Percentiles rank a stretch among this genome's conserved stretches.
Evolutionary conservation across 169 alveolate genomes (phyloP).

Genomic region (Plasmodium ovale): DNA sequence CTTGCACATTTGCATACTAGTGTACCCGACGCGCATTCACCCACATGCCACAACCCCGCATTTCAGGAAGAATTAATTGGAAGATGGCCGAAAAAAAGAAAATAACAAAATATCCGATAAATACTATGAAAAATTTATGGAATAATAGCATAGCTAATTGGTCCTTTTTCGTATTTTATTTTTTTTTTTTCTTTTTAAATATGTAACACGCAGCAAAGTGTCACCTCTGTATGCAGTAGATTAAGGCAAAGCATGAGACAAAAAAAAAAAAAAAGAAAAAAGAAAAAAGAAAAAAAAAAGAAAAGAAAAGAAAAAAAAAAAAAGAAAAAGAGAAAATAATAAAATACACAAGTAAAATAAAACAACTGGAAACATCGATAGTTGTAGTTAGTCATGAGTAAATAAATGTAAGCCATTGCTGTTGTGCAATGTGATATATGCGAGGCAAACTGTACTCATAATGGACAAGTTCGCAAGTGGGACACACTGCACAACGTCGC

Average conservation of each 20-base stretch:
- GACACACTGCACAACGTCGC: too few relatives aligned
- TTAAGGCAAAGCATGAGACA: background rate
- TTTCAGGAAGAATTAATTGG: slow-evolving; percentile 65
- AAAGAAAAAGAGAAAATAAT: too few relatives aligned
- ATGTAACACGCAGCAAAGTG: background rate
- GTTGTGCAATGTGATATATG: too few relatives aligned
- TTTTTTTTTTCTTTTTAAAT: too few relatives aligned
- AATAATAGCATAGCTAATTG: slow-evolving; percentile 66
- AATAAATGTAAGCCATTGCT: too few relatives aligned
- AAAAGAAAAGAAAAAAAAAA: background rate
- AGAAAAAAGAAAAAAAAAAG: background rate
- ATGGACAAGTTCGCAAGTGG: too few relatives aligned
- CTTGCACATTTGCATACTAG: background rate
- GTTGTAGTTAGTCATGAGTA: too few relatives aligned
- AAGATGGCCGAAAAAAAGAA: slow-evolving; percentile 65
- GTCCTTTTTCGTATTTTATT: slow-evolving; percentile 12
- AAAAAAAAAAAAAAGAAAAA: slow-evolving; percentile 6
- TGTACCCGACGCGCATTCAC: background rate
- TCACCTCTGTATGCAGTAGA: background rate
- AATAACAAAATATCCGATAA: slow-evolving; percentile 61
- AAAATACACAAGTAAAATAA: too few relatives aligned
- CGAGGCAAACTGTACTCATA: too few relatives aligned
- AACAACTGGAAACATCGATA: too few relatives aligned
- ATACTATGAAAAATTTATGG: slow-evolving; percentile 66
- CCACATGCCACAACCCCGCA: background rate